A percentile compares a stretch with the other conserved stretches of the same genome.
These are phyloP conservation scores for Picochlorum costavermella DNA, from an alignment of 139 green algal genomes.

Conservation along the genomic window DNA sequence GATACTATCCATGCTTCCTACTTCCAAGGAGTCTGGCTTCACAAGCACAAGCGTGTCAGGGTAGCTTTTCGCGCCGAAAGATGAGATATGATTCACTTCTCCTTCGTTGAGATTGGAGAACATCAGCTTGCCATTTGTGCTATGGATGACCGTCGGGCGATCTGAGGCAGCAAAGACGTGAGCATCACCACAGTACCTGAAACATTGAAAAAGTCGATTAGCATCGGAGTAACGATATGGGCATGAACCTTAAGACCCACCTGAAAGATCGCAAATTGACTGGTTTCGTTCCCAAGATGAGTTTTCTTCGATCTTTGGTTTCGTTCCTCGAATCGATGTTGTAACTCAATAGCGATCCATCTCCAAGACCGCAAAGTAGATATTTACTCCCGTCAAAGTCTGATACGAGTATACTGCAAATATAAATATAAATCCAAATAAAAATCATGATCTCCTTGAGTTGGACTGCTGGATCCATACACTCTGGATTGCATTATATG, in stretches of 20 bases:
- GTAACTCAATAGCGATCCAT: conserved; percentile 32
- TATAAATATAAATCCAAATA: conserved; percentile 5
- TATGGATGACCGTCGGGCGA: conserved; percentile 92
- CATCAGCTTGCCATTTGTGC: conserved; percentile 83
- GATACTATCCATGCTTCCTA: conserved; percentile 85
- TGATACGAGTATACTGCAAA: conserved; percentile 64
- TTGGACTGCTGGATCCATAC: too few species aligned
- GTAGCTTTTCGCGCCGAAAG: conserved; percentile 66
- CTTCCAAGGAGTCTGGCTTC: conserved; percentile 65
- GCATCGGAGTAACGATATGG: not conserved
- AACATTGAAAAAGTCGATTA: not conserved
- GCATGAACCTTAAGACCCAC: conserved; percentile 2
- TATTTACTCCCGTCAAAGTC: conserved; percentile 72
- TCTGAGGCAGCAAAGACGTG: conserved; percentile 90
- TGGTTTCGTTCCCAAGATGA: conserved; percentile 87
- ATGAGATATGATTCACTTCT: conserved; percentile 73
- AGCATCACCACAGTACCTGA: conserved; percentile 18
- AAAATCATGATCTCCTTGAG: too few species aligned
- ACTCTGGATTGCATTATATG: too few species aligned
- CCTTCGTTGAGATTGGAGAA: conserved; percentile 94
- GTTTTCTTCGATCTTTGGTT: conserved; percentile 64
- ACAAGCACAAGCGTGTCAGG: conserved; percentile 74
- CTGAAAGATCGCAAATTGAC: conserved; percentile 73
- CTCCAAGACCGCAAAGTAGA: conserved; percentile 63
- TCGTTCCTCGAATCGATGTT: not conserved